These are phyloP conservation scores for Pogostemon cablin DNA, from an alignment of 257 asterid species.

Conservation along the genomic window DNA sequence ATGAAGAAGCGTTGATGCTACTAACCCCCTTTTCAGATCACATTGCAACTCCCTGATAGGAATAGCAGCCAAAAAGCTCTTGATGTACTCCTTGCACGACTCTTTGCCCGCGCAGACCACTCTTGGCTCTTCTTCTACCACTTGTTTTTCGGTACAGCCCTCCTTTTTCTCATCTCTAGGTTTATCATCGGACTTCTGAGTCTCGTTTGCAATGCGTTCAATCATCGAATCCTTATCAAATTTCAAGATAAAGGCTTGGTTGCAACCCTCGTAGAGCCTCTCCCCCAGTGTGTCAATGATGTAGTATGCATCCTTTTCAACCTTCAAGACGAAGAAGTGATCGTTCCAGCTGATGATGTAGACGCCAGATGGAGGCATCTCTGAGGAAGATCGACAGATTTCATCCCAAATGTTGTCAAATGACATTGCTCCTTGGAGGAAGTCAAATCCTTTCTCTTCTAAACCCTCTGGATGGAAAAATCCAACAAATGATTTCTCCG, in stretches of 20 bases:
- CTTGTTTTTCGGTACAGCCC: conserved; percentile 27
- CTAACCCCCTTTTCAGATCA: conserved; percentile 59
- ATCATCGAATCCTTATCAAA: conserved; percentile 65
- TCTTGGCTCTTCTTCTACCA: conserved; percentile 36
- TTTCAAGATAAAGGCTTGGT: conserved; percentile 77
- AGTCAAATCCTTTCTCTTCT: conserved; percentile 59
- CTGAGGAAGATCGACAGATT: conserved; percentile 41
- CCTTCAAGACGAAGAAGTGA: conserved; percentile 75
- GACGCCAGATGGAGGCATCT: conserved; percentile 29
- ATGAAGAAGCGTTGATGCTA: conserved; percentile 62
- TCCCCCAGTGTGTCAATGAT: conserved; percentile 85
- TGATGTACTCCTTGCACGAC: conserved; percentile 68
- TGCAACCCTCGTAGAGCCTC: conserved; percentile 86
- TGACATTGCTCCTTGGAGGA: conserved; percentile 77
- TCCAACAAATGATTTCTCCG: conserved; percentile 73
- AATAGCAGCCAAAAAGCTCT: conserved; percentile 69
- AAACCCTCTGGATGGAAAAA: conserved; percentile 75
- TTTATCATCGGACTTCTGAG: conserved; percentile 40
- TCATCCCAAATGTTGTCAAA: conserved; percentile 89
- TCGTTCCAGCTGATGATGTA: conserved; percentile 89
- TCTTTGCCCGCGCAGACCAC: conserved; percentile 54
- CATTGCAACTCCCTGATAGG: conserved; percentile 64
- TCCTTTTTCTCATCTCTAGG: conserved; percentile 32
- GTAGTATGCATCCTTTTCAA: conserved; percentile 67
- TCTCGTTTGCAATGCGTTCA: conserved; percentile 34